phyloP scores from a whole-genome alignment of 2,329 filamentous ascomycete genomes.

The Didymella pinodella region DNA sequence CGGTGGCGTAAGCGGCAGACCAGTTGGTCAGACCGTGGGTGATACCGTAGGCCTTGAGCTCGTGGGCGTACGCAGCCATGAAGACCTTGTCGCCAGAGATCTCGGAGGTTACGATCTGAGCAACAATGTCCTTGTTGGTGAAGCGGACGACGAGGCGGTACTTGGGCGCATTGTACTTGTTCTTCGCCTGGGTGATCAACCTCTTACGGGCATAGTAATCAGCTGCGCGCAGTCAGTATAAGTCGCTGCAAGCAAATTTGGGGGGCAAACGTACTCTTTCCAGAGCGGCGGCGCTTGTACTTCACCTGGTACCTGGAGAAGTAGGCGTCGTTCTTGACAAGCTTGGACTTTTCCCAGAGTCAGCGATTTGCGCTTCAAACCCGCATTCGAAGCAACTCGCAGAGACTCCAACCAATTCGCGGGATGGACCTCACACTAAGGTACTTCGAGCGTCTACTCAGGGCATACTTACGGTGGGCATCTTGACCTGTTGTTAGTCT shows the following conservation, averaged over 20 bases:
- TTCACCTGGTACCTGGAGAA: slow-evolving; percentile 99
- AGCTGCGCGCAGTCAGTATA: slow-evolving; percentile 70
- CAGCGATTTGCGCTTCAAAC: slow-evolving; percentile 99
- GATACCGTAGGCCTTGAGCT: slow-evolving; percentile 97
- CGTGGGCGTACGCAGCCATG: slow-evolving; percentile 71
- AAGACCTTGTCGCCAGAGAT: slow-evolving; percentile 98
- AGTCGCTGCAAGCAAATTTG: neutral
- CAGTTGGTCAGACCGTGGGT: slow-evolving; percentile 99
- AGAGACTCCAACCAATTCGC: slow-evolving; percentile 49
- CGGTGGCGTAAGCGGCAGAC: slow-evolving; percentile 95
- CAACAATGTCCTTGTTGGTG: slow-evolving; percentile 99
- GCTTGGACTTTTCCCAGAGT: slow-evolving; percentile 91
- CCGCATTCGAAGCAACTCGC: slow-evolving; percentile 92
- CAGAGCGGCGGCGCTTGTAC: slow-evolving; percentile 95
- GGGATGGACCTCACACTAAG: slow-evolving; percentile 36
- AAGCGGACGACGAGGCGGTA: slow-evolving; percentile 99
- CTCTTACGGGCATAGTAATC: slow-evolving; percentile 99
- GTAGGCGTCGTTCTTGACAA: slow-evolving; percentile 98
- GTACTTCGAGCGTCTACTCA: slow-evolving; percentile 27
- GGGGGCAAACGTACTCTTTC: slow-evolving; percentile 85
- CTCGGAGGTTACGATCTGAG: slow-evolving; percentile 96
- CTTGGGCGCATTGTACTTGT: slow-evolving; percentile 99
- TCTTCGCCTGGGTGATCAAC: slow-evolving; percentile 99
- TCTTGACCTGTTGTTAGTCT: slow-evolving; percentile 46
- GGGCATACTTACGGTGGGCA: slow-evolving; percentile 59